A percentile compares a stretch with the other conserved stretches of the same genome.
These are phyloP conservation scores for Sphaerulina musiva DNA, from an alignment of 2,329 filamentous ascomycete species.

Conservation along the genomic window DNA sequence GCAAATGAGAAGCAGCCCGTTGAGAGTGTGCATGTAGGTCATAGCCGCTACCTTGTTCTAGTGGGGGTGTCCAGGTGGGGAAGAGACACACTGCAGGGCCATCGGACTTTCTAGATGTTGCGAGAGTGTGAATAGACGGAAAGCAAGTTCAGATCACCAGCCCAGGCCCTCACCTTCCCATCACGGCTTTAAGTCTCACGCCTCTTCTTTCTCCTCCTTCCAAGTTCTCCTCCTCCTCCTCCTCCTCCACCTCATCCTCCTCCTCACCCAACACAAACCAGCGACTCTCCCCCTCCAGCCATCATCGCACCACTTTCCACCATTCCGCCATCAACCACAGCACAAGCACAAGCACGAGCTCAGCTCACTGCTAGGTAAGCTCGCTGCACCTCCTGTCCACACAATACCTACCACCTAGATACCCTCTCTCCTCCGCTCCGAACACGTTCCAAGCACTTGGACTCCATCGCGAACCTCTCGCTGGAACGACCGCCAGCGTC, in stretches of 20 bases:
- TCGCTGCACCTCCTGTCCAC: background rate
- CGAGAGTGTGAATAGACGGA: background rate
- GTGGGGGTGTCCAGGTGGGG: background rate
- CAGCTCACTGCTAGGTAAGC: conserved; percentile 4
- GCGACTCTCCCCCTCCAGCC: too few relatives aligned
- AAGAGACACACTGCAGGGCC: background rate
- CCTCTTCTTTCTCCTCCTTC: background rate
- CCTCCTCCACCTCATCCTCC: too few relatives aligned
- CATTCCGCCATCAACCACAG: conserved; percentile 1
- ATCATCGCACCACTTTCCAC: background rate
- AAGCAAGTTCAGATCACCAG: background rate
- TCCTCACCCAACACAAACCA: too few relatives aligned
- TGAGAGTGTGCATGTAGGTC: background rate
- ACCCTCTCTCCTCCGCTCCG: background rate
- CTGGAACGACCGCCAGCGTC: background rate
- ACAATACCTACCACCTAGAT: background rate
- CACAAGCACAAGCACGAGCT: background rate
- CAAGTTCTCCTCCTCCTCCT: background rate
- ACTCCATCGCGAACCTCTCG: too few relatives aligned
- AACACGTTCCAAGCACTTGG: background rate
- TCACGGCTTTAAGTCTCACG: background rate
- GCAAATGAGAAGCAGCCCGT: background rate
- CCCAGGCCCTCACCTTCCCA: background rate
- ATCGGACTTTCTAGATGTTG: background rate
- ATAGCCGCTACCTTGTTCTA: background rate